Evolutionary conservation across 139 green algal genomes (phyloP), one percentile per base, ranked within the genome.

Genomic region (Chlamydomonas applanata): DNA sequence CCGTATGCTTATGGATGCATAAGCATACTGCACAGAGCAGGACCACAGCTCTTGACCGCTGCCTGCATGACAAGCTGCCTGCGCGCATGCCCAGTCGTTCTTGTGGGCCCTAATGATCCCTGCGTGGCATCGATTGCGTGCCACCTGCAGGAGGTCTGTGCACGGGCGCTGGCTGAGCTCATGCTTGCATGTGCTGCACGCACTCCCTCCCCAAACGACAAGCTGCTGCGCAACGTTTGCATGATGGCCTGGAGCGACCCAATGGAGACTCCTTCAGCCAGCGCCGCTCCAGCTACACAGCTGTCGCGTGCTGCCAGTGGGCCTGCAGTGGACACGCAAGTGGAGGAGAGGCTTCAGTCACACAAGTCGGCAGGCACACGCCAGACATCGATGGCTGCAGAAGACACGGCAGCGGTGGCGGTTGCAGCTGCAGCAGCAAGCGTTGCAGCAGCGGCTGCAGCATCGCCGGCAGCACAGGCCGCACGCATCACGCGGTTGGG

Each of bases 191-290:
- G 85, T 74, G 68, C 66, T 1, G 46, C 32, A 0, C 82, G 94
- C 33, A 89, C 74, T 25, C 90, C 95, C n/a, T 93, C 74, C 35
- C 93, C 94, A 32, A 94, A 91, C 63, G 87, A 92, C 40, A 97
- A 95, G 87, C 78, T 98, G 22, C 70, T 97, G 4, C 87, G 79
- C 61, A 98, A 99, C 75, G 46, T 98, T 1, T 91, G 78, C 46
- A 59, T 34, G 24, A 90, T 98, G 85, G 91, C 88, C 0, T 92
- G 87, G 67, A 82, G 79, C 4, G 91, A 95, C 81, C 63, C 81
- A 0, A 45, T 33, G 1, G 79, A 85, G 72, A 88, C 83, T 30
- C 91, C 80, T 16, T 49, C 40, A 11, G 40, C 40, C 40, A 74
- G 30, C 29, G 66, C 66, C 64, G 74, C 71, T 66, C 52, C 70